A percentile compares a stretch with the other conserved stretches of the same genome.
Conservation (phyloP, 2,329 filamentous ascomycete genomes). For the Pseudogymnoascus destructans region DNA sequence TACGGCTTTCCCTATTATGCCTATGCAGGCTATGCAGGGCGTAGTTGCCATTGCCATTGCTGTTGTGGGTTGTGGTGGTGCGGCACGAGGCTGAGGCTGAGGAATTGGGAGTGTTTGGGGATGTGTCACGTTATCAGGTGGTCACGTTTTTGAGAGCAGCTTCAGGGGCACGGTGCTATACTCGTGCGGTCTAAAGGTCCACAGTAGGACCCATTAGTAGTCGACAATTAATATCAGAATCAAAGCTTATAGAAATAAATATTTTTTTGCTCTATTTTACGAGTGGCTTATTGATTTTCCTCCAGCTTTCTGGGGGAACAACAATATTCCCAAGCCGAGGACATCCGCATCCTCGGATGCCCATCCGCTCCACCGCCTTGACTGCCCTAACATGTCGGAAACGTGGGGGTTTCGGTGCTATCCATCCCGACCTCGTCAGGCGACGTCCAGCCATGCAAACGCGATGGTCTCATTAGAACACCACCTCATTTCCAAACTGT, state of each 20-base stretch:
- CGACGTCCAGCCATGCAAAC: neutral
- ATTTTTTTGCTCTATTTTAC: neutral
- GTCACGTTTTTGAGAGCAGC: neutral
- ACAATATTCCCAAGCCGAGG: neutral
- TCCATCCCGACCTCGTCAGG: neutral
- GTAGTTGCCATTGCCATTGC: slow-evolving; percentile 49
- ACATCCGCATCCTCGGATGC: no score
- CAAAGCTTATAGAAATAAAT: neutral
- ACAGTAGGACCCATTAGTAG: neutral
- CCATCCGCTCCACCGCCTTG: no score
- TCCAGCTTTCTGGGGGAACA: no score
- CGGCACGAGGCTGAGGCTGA: slow-evolving; percentile 1
- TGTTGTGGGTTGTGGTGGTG: slow-evolving; percentile 12
- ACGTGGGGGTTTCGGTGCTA: neutral
- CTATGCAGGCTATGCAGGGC: slow-evolving; percentile 83
- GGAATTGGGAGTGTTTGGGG: neutral
- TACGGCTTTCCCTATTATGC: slow-evolving; percentile 88
- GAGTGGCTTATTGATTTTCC: neutral
- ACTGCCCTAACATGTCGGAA: neutral
- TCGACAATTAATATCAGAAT: neutral
- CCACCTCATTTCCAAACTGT: neutral
- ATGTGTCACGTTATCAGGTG: neutral
- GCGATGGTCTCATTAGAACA: neutral
- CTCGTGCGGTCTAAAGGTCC: neutral
- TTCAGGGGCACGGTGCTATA: neutral